phyloP scores from a whole-genome alignment of 164 flowering plant genomes.

The Saururus chinensis region DNA sequence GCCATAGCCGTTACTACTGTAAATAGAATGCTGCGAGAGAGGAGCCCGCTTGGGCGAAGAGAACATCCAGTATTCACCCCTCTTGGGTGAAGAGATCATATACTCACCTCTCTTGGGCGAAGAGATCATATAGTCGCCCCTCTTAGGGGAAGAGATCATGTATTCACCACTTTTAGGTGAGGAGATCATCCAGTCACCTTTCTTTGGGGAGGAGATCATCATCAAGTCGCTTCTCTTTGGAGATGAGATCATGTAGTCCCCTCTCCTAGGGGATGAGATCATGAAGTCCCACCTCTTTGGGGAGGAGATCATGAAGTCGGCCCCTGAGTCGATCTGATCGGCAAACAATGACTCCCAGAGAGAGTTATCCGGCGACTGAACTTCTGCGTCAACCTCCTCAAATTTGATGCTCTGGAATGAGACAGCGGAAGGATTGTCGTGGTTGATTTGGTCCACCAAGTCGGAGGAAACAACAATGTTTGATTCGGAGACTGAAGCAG shows the following conservation, averaged over 20 bases:
- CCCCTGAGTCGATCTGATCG: conserved; percentile 35
- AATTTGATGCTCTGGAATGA: conserved; percentile 30
- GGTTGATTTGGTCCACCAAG: conserved; percentile 16
- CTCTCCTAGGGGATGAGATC: conserved; percentile 45
- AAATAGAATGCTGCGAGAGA: background rate
- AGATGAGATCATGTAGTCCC: conserved; percentile 60
- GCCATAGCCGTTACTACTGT: conserved; percentile 11
- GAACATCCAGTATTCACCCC: conserved; percentile 45
- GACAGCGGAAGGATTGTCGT: conserved; percentile 28
- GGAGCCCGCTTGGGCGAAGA: conserved; percentile 46
- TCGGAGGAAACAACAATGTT: conserved; percentile 17
- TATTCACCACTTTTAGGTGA: conserved; percentile 39
- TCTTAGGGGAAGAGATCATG: conserved; percentile 49
- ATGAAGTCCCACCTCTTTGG: conserved; percentile 48
- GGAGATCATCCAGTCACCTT: conserved; percentile 38
- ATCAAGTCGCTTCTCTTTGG: conserved; percentile 32
- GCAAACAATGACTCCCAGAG: conserved; percentile 50
- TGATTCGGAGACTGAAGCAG: conserved; percentile 22
- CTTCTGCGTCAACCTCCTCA: conserved; percentile 38
- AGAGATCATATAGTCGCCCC: conserved; percentile 44
- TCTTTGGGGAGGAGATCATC: conserved; percentile 24
- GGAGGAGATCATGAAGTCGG: conserved; percentile 56
- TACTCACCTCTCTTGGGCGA: conserved; percentile 50
- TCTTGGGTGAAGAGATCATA: conserved; percentile 57
- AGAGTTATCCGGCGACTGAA: conserved; percentile 47